A percentile compares a stretch with the other conserved stretches of the same genome.
Conservation (phyloP, 306 rosid genomes). For the Malus asiatica region DNA sequence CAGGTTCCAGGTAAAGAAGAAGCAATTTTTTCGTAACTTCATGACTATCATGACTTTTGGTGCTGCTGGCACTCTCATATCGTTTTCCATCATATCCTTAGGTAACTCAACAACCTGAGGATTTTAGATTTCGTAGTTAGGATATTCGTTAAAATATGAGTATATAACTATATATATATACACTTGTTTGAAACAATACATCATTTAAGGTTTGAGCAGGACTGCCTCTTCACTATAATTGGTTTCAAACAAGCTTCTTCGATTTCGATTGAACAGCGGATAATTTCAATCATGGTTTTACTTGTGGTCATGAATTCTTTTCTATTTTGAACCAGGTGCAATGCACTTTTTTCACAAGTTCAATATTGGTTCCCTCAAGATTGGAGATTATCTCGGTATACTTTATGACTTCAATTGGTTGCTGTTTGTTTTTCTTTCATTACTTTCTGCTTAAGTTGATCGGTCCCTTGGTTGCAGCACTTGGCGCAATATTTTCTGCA, state of each 20-base stretch:
- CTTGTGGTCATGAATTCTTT: slow-evolving; percentile 4
- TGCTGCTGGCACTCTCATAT: slow-evolving; percentile 85
- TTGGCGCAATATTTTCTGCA: slow-evolving; percentile 93
- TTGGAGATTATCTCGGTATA: slow-evolving; percentile 88
- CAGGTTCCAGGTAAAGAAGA: slow-evolving; percentile 98
- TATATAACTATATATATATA: no score
- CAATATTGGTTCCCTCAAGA: slow-evolving; percentile 69
- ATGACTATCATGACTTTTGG: slow-evolving; percentile 89
- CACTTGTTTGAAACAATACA: neutral
- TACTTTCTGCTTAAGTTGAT: slow-evolving; percentile 7
- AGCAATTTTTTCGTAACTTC: slow-evolving; percentile 87
- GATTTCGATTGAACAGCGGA: neutral
- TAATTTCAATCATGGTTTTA: neutral
- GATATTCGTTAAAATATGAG: no score
- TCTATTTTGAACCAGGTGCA: slow-evolving; percentile 51
- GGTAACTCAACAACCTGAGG: slow-evolving; percentile 35
- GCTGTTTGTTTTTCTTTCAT: neutral
- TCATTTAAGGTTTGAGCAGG: neutral
- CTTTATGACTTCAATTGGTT: neutral
- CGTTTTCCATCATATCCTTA: slow-evolving; percentile 76
- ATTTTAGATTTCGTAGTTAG: neutral
- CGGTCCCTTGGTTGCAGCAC: slow-evolving; percentile 50
- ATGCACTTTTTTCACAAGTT: slow-evolving; percentile 75
- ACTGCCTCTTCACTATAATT: neutral
- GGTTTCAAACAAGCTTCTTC: neutral